Base-by-base conservation (phyloP, 2,329 filamentous ascomycete species). In the Penicillium sp. region DNA sequence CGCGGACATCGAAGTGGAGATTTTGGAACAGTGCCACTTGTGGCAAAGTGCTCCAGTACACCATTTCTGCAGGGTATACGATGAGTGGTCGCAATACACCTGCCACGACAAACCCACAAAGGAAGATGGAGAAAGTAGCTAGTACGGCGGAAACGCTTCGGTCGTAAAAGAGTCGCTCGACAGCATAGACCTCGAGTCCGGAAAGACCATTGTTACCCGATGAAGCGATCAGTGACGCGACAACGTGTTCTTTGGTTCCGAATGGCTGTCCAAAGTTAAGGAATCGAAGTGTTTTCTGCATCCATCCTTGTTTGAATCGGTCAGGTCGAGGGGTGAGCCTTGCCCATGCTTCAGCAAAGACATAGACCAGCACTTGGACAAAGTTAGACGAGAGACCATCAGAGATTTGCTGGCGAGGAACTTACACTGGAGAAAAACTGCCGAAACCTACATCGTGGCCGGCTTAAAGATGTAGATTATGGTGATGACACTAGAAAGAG, bases 21-120 rank as follows among this genome's bases (percentile, higher is more conserved):
- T 70, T 76, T 53, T 78, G 75, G 47, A 68, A 75, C n/a, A 76
- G 68, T 1, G 72, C 70, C 0, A 77, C 71, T 15, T 73, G 70
- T 2, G 75, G 75, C 9, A 78, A 53, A 0, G 72, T 73, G 0
- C 65, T 65, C 73, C 73, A 76, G 57, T 75, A 76, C 0, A 76
- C 73, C 71, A 76, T 76, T 53, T 76, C 73, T 10, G 70, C 66
- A 4, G 72, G 74, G 28, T 76, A 73, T 15, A 76, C 72, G 19
- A 76, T 74, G 5, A 76, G 40, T 0, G 74, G 70, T 0, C 73
- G 69, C 1, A 76, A 38, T 0, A 74, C 28, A 6, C 73, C 73
- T 0, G 71, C 72, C 10, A 76, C 45, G 4, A 72, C 72, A 45
- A 73, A 75, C 2, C 74, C 74, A 38, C 68, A 74, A 8, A 76